These are phyloP conservation scores for Salix suchowensis DNA, from an alignment of 345 rosid genomes.

Conservation along the genomic window DNA sequence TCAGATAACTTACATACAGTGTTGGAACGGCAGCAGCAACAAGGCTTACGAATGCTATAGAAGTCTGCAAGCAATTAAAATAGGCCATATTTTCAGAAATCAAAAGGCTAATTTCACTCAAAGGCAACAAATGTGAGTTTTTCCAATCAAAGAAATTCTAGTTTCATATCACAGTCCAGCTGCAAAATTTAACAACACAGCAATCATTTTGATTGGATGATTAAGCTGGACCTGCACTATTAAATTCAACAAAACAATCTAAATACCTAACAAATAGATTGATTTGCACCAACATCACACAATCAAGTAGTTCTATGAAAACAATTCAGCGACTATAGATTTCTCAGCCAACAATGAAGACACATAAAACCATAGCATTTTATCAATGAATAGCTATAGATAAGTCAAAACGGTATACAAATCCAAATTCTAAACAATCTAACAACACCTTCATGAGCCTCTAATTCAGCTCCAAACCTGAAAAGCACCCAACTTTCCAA, in stretches of 20 bases:
- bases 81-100: conserved; percentile 11
- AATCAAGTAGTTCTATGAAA: background rate
- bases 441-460: background rate
- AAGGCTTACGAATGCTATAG: conserved; percentile 72
- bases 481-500: background rate
- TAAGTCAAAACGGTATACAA: background rate
- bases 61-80: conserved; percentile 53
- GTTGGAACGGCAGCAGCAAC: conserved; percentile 78
- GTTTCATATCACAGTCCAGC: background rate
- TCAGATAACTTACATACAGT: conserved; percentile 54
- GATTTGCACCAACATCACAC: background rate
- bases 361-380: background rate
- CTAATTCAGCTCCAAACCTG: background rate
- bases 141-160: background rate
- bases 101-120: background rate
- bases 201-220: background rate
- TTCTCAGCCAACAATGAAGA: background rate
- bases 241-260: background rate
- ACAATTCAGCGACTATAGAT: background rate
- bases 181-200: background rate
- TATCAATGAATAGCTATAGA: background rate
- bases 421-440: background rate
- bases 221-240: background rate
- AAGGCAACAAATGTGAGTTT: background rate
- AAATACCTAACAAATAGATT: background rate